Conservation (phyloP, 768 basidiomycete genomes). For the Termitomyces sp. region DNA sequence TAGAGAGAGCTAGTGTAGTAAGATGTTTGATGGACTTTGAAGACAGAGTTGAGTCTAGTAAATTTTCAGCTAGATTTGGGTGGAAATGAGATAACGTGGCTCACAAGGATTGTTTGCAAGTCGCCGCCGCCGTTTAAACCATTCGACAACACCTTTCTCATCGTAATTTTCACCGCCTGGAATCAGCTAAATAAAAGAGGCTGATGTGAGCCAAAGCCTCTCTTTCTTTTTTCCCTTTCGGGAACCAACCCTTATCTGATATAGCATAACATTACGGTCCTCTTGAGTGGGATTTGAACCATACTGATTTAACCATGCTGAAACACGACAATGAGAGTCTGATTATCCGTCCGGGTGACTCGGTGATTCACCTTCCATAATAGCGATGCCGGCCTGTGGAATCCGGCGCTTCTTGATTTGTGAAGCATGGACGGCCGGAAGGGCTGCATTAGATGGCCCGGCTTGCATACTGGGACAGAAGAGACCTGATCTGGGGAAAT, state of each 20-base stretch:
- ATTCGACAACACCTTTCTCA: not conserved
- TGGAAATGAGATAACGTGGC: not conserved
- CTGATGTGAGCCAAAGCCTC: not conserved
- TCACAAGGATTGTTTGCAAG: not conserved
- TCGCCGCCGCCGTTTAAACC: conserved; percentile 12
- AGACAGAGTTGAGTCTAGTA: conserved; percentile 16
- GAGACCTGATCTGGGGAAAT: not conserved
- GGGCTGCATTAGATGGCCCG: conserved; percentile 7
- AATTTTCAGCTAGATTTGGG: not conserved
- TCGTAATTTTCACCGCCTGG: conserved; percentile 11
- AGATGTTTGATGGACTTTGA: conserved; percentile 17
- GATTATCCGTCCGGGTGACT: not conserved
- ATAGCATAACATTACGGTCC: conserved; percentile 10
- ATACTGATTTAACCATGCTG: conserved; percentile 7
- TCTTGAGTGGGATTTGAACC: conserved; percentile 3
- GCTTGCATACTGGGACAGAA: conserved; percentile 5
- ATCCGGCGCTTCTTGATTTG: conserved; percentile 6
- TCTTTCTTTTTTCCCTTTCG: not conserved
- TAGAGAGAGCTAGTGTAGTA: conserved; percentile 13
- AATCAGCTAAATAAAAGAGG: conserved; percentile 4
- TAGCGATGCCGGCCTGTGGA: conserved; percentile 7
- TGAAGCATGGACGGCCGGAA: not conserved
- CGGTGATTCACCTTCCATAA: conserved; percentile 18
- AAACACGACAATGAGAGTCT: not conserved
- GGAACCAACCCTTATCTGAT: conserved; percentile 8